These are phyloP conservation scores for Mucor saturninus DNA, from an alignment of 371 early-diverging fungal genomes.

Conservation along the genomic window DNA sequence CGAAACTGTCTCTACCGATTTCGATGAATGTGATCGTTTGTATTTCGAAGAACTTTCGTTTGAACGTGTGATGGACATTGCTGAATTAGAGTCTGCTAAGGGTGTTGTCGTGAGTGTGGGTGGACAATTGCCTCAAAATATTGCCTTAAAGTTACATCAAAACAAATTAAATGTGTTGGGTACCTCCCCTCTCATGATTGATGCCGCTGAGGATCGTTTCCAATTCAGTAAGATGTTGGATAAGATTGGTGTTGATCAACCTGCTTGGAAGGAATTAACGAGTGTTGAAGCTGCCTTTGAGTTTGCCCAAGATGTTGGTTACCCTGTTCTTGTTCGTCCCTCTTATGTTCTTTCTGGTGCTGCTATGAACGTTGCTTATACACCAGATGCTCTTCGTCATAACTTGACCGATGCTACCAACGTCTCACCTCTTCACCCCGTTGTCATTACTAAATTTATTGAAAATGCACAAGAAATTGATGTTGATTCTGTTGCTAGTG, in stretches of 20 bases:
- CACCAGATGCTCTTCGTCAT: slow-evolving; percentile 67
- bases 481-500: slow-evolving; percentile 87
- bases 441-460: slow-evolving; percentile 94
- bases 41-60: slow-evolving; percentile 93
- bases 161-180: slow-evolving; percentile 81
- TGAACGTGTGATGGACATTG: slow-evolving; percentile 94
- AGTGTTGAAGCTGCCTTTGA: slow-evolving; percentile 76
- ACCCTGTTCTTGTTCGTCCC: slow-evolving; percentile 93
- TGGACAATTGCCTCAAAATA: slow-evolving; percentile 94
- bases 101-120: slow-evolving; percentile 91
- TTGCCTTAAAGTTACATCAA: slow-evolving; percentile 81
- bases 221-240: slow-evolving; percentile 91
- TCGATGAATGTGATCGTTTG: slow-evolving; percentile 92
- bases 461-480: slow-evolving; percentile 93
- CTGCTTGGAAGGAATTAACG: slow-evolving; percentile 90
- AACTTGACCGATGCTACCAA: slow-evolving; percentile 83
- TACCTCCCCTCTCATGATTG: slow-evolving; percentile 90
- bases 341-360: slow-evolving; percentile 96
- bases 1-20: slow-evolving; percentile 96
- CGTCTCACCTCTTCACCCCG: slow-evolving; percentile 91
- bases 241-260: slow-evolving; percentile 92
- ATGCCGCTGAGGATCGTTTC: slow-evolving; percentile 91
- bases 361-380: slow-evolving; percentile 94
- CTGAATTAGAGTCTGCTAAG: slow-evolving; percentile 78
- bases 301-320: slow-evolving; percentile 87